Conservation (phyloP, 1,284 basidiomycete species). For the Pholiota adiposa region DNA sequence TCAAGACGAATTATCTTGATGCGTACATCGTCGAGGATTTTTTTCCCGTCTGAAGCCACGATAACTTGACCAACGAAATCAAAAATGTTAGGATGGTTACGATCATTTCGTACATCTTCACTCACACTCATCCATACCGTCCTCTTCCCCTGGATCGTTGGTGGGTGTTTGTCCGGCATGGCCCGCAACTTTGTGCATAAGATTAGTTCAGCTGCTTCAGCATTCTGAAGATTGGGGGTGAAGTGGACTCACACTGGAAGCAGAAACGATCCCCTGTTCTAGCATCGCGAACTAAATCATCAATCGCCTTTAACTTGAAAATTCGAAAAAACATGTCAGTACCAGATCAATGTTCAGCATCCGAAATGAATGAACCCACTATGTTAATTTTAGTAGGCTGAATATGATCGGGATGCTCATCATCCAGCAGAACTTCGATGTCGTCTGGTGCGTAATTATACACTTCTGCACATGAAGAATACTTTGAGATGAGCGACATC, state of each 20-base stretch:
- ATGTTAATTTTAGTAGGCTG: slow-evolving; percentile 33
- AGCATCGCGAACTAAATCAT: slow-evolving; percentile 31
- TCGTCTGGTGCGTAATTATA: slow-evolving; percentile 30
- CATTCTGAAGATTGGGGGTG: neutral
- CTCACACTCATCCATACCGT: slow-evolving; percentile 34
- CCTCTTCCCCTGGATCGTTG: slow-evolving; percentile 29
- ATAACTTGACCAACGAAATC: slow-evolving; percentile 11
- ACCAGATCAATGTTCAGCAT: too few relatives aligned
- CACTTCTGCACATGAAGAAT: slow-evolving; percentile 17
- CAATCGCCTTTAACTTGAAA: slow-evolving; percentile 27
- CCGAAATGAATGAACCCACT: slow-evolving; percentile 17
- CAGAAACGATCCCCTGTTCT: slow-evolving; percentile 32
- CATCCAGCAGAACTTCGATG: slow-evolving; percentile 34
- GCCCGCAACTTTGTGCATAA: slow-evolving; percentile 26
- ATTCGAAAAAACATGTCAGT: too few relatives aligned
- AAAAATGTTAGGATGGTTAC: neutral
- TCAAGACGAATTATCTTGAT: neutral
- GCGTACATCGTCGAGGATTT: slow-evolving; percentile 27
- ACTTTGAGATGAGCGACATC: neutral
- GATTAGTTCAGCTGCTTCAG: neutral
- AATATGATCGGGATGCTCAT: slow-evolving; percentile 22
- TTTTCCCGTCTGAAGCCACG: slow-evolving; percentile 19
- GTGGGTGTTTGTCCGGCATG: slow-evolving; percentile 29
- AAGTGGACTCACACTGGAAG: slow-evolving; percentile 34
- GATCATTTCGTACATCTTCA: neutral